A percentile compares a stretch with the other conserved stretches of the same genome.
Evolutionary conservation across 2,329 filamentous ascomycete genomes (phyloP).

Genomic region (Talaromyces sp.): DNA sequence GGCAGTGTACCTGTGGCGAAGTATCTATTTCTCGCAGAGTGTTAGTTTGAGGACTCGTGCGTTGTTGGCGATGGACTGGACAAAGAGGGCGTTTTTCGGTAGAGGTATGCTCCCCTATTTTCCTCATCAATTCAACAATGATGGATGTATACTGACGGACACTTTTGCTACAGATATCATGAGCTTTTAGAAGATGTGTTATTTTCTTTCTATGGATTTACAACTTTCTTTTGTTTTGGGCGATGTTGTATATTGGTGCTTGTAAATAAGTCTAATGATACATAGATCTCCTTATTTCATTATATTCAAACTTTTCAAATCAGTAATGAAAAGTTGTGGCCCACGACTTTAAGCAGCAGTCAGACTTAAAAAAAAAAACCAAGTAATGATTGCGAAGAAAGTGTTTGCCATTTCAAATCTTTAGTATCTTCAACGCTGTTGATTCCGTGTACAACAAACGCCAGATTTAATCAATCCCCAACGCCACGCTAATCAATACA

Average conservation of each 20-base stretch:
- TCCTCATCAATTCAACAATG: neutral
- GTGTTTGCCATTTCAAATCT: neutral
- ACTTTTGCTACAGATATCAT: conserved; percentile 45
- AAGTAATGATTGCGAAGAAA: no score
- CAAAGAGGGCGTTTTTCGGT: conserved; percentile 92
- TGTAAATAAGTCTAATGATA: neutral
- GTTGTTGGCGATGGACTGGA: conserved; percentile 96
- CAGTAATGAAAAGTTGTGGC: no score
- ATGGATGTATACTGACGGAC: conserved; percentile 1
- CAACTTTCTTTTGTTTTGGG: conserved; percentile 2
- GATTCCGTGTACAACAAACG: conserved; percentile 9
- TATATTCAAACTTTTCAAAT: no score
- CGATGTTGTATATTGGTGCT: conserved; percentile 1
- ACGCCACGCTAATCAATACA: conserved; percentile 22
- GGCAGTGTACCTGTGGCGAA: conserved; percentile 94
- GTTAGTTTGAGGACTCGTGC: conserved; percentile 87
- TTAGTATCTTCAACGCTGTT: neutral
- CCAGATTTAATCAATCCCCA: conserved; percentile 16
- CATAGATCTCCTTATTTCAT: neutral
- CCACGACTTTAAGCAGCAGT: neutral
- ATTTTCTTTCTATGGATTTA: neutral
- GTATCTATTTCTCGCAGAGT: conserved; percentile 95
- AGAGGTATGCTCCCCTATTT: conserved; percentile 62
- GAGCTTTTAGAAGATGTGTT: conserved; percentile 44
- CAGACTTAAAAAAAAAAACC: neutral